Conservation (phyloP, 192 early-diverging fungal genomes). For the Powellomyces hirtus region DNA sequence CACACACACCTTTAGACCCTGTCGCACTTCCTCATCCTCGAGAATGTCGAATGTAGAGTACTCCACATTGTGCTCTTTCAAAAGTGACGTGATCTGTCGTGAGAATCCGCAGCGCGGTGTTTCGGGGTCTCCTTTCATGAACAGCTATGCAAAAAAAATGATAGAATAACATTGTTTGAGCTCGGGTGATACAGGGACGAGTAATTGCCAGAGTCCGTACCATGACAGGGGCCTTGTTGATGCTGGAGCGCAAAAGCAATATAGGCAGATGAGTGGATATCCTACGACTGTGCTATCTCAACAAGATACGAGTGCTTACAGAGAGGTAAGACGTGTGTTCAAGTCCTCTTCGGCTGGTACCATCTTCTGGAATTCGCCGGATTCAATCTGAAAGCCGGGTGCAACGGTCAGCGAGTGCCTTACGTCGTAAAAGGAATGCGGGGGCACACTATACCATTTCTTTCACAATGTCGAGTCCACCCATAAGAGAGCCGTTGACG, state of each 20-base stretch:
- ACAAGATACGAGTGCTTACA: slow-evolving; percentile 22
- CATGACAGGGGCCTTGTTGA: slow-evolving; percentile 46
- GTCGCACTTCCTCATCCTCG: slow-evolving; percentile 57
- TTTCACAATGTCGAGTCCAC: slow-evolving; percentile 61
- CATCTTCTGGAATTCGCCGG: slow-evolving; percentile 52
- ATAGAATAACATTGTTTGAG: neutral
- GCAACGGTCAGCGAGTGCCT: neutral
- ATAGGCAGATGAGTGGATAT: neutral
- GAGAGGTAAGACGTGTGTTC: slow-evolving; percentile 36
- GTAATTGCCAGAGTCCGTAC: too few species aligned
- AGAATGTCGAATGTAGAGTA: slow-evolving; percentile 55
- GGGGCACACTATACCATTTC: slow-evolving; percentile 40
- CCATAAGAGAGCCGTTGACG: slow-evolving; percentile 53
- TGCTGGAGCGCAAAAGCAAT: slow-evolving; percentile 5
- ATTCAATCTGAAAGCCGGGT: slow-evolving; percentile 17
- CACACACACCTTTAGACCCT: slow-evolving; percentile 45
- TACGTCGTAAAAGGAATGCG: too few species aligned
- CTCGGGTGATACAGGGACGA: neutral
- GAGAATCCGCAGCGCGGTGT: slow-evolving; percentile 91
- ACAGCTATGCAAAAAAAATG: slow-evolving; percentile 49
- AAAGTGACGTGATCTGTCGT: slow-evolving; percentile 41
- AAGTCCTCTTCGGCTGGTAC: slow-evolving; percentile 45
- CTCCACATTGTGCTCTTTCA: slow-evolving; percentile 40
- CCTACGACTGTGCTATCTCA: neutral
- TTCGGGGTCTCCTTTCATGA: slow-evolving; percentile 91